Evolutionary conservation across 371 early-diverging fungal species (phyloP), one percentile per base, ranked within the genome.

Genomic region (Haplosporangium sp.): DNA sequence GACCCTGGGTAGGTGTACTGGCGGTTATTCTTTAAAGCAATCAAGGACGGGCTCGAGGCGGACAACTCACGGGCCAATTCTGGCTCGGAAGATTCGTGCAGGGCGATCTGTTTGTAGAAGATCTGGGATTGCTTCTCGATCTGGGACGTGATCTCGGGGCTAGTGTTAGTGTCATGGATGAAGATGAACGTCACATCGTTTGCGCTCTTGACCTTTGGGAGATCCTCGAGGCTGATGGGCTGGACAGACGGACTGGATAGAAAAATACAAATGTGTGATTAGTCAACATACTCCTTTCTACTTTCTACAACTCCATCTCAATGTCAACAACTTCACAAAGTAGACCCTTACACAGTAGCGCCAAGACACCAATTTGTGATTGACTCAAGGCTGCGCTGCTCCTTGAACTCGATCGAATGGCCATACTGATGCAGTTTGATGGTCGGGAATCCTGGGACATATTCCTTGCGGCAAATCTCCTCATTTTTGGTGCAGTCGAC

Each of bases 401-500:
- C 88, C 42, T 62, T 81, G 73, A 84, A 91, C 20, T 86, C 85
- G 40, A 67, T 68, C 4, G 73, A 58, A 29, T 80, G 64, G 47
- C 84, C 87, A 65, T 84, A 84, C 58, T 86, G 83, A 62, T 87
- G 87, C 77, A 92, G 87, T 70, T 87, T 85, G 55, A 97, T 81
- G 1, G 96, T 95, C 29, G 98, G 98, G 80, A 88, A 96, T 6
- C 94, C 95, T 37, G 83, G 80, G 37, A 97, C 84, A 13, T 77
- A 83, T 67, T 86, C 83, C 54, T 83, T 71, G 8, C 65, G 52
- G 70, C 94, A 93, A 13, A 91, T 65, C 43, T 73, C 84, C 73
- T 69, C 68, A 43, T 90, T 82, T 12, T 67, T 73, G 11, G 88
- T 90, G 85, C 98, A 97, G 83, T 96, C 92, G 36, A 96, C 90